Base-by-base conservation (phyloP, 441 rosid species). In the Corymbia citriodora region DNA sequence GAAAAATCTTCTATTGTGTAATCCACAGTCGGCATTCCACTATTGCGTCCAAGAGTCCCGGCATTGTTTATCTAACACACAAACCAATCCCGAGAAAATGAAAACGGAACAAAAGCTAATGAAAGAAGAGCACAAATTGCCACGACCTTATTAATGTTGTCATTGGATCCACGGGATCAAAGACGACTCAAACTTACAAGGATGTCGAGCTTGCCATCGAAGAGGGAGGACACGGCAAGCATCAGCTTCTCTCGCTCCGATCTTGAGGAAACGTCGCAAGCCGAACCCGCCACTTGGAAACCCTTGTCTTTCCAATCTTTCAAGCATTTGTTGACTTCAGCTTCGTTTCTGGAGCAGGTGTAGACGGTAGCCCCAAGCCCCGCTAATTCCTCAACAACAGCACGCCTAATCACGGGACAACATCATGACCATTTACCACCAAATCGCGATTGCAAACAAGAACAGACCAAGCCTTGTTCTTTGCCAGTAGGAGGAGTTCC, bases 151-250 rank as follows among this genome's bases (percentile, higher is more conserved):
- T 72, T 72, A 6, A 70, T 9, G 81, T 33, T 33, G 25, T 70
- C 18, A 70, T 17, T 70, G 48, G 81, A 70, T 70, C 49, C 82
- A 72, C 27, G 49, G 16, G 82, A 36, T 36, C 82, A 72, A 72
- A 36, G 49, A 36, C 49, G 74, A n/a, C 48, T 36, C 0, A 2
- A 31, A 91, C 93, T 91, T 72, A 94, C 94, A 13, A 94, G 88
- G 27, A 93, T 92, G 92, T 94, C 91, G 63, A 94, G 94, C 36
- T 93, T 93, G 33, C 94, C 93, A 54, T 88, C 33, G 89, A 94
- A 94, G 7, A 90, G 7, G 68, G 94, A 91, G 89, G 96, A 91
- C 55, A 89, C 94, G 5, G 50, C 70, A 21, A 91, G 53, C 54
- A 94, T 91, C 27, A 93, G 92, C 87, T 92, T 87, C 61, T 91